These are phyloP conservation scores for Amylostereum chailletii DNA, from an alignment of 1,284 basidiomycete species.

Conservation along the genomic window DNA sequence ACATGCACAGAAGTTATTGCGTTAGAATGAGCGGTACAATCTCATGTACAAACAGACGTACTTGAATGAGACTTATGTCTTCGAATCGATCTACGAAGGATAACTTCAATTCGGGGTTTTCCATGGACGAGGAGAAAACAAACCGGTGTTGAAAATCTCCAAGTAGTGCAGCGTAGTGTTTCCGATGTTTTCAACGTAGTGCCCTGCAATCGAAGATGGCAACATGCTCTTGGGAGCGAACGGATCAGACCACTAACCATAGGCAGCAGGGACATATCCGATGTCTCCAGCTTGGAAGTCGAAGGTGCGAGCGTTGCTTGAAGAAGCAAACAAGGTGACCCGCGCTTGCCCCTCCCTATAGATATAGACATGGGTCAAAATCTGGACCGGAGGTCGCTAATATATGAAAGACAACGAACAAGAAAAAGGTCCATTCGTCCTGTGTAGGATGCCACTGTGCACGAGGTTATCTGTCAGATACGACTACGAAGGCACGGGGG, in stretches of 20 bases:
- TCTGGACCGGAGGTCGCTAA: slow-evolving; percentile 4
- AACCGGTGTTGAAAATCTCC: slow-evolving; percentile 56
- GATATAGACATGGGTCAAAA: neutral
- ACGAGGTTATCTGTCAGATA: neutral
- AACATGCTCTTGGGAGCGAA: neutral
- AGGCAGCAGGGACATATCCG: slow-evolving; percentile 51
- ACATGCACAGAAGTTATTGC: slow-evolving; percentile 1
- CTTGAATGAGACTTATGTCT: slow-evolving; percentile 57
- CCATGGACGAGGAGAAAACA: neutral
- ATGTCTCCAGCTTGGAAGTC: slow-evolving; percentile 64
- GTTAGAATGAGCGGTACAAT: neutral
- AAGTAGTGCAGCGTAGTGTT: slow-evolving; percentile 54
- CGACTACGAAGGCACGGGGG: too few species aligned
- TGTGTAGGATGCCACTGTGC: slow-evolving; percentile 68
- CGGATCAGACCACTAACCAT: slow-evolving; percentile 26
- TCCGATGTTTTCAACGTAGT: slow-evolving; percentile 67
- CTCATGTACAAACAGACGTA: slow-evolving; percentile 14
- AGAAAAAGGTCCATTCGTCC: slow-evolving; percentile 57
- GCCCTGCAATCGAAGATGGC: slow-evolving; percentile 26
- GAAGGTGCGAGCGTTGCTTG: slow-evolving; percentile 57
- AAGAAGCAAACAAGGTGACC: slow-evolving; percentile 56
- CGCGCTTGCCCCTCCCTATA: slow-evolving; percentile 46
- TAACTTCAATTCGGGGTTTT: neutral
- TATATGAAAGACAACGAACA: slow-evolving; percentile 18
- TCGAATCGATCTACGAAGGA: slow-evolving; percentile 38